Evolutionary conservation across 768 basidiomycete species (phyloP).

Genomic region (Auriscalpium orientale): DNA sequence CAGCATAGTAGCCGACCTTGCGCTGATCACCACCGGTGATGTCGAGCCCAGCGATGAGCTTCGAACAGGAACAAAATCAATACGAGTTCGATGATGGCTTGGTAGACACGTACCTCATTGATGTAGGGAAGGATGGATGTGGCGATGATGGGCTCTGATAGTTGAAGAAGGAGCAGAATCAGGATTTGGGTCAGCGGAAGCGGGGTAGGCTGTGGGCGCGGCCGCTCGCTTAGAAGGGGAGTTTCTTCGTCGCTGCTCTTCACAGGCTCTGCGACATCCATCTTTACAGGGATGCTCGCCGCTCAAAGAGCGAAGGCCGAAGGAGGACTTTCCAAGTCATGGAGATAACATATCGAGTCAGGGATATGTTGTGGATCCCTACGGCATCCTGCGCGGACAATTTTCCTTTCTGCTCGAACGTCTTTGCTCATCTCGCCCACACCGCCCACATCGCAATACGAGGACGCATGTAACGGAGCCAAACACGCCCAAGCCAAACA

Average conservation of each 20-base stretch:
- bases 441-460: too few relatives aligned
- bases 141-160: slow-evolving; percentile 69
- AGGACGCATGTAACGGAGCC: too few relatives aligned
- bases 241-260: slow-evolving; percentile 9
- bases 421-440: too few relatives aligned
- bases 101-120: slow-evolving; percentile 2
- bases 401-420: too few relatives aligned
- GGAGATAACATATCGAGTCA: too few relatives aligned
- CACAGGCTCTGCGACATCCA: background rate
- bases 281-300: too few relatives aligned
- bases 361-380: too few relatives aligned
- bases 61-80: background rate
- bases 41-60: slow-evolving; percentile 62
- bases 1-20: slow-evolving; percentile 70
- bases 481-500: too few relatives aligned
- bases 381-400: too few relatives aligned
- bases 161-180: slow-evolving; percentile 64
- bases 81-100: too few relatives aligned
- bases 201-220: slow-evolving; percentile 35
- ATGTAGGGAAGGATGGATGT: slow-evolving; percentile 58
- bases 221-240: slow-evolving; percentile 6
- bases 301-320: too few relatives aligned
- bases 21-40: slow-evolving; percentile 65
- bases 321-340: too few relatives aligned
- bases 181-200: slow-evolving; percentile 64